Base-by-base conservation (phyloP, 2,329 filamentous ascomycete genomes). In the Phaeosphaeria sp. region DNA sequence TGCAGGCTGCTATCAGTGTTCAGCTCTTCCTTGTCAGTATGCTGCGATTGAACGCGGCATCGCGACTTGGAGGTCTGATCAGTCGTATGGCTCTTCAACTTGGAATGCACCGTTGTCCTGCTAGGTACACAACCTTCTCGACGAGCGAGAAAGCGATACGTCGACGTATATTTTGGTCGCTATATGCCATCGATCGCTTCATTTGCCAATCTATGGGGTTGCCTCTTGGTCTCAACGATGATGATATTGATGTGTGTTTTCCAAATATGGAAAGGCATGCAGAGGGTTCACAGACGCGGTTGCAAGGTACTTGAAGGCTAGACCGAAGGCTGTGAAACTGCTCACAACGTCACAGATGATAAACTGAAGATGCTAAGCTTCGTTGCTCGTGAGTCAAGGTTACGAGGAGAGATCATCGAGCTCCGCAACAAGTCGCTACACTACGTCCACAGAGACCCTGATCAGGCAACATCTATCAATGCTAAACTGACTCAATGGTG, bases 201-300 rank as follows among this genome's bases (percentile, higher is more conserved):
- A 74, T 87, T 0, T 85, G 82, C 9, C 85, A 87, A 47, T 83
- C 84, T 0, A 78, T 87, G 1, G 85, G 85, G 0, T 74, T 86
- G 0, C 85, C 85, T 0, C 72, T 86, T 0, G 81, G 82, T 20
- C 82, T 87, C 11, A 80, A 81, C 50, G 85, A 87, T 58, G 82
- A 86, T 44, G 85, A 87, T 55, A 71, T 87, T 6, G 85, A 87
- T 62, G 85, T 87, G 1, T 87, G 85, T 59, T 84, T 84, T 55
- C 82, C 81, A 0, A 79, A 79, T 0, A 70, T 80, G 2, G 84
- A 86, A 62, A 69, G 68, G 1, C 84, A 86, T 58, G 56, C 69
- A 1, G 51, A 55, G 10, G 50, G 30, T 15, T 41, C 55, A 9
- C 17, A 52, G 13, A 63, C 62, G 20, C 43, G 18, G 43, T 18